phyloP scores from a whole-genome alignment of 345 rosid genomes.

The Salix dunnii region DNA sequence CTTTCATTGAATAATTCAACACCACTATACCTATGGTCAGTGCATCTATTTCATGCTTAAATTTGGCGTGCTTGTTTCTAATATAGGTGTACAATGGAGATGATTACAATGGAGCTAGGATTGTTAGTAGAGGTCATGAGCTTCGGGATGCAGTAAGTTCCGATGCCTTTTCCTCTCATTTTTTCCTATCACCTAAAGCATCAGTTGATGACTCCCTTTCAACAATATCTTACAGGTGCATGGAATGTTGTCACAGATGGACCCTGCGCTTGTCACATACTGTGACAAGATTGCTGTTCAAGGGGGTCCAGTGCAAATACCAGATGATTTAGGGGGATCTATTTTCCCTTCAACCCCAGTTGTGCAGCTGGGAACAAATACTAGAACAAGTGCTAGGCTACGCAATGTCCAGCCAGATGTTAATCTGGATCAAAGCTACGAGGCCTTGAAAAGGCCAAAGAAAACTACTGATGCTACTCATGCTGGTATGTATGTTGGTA shows the following conservation, averaged over 20 bases:
- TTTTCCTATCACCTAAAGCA: background rate
- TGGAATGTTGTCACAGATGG: constrained; percentile 99
- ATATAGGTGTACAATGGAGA: constrained; percentile 83
- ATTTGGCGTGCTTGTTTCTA: constrained; percentile 1
- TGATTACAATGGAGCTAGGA: constrained; percentile 94
- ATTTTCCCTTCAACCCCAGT: constrained; percentile 64
- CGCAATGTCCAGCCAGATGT: constrained; percentile 88
- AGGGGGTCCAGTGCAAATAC: constrained; percentile 80
- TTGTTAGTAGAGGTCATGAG: constrained; percentile 88
- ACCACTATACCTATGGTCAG: background rate
- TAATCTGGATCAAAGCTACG: constrained; percentile 66
- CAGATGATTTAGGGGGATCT: constrained; percentile 68
- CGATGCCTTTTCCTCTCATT: background rate
- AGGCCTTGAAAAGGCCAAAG: constrained; percentile 75
- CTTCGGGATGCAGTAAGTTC: constrained; percentile 84
- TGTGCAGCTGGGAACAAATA: constrained; percentile 67
- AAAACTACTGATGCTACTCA: constrained; percentile 48
- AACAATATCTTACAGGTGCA: constrained; percentile 56
- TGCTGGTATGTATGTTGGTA: constrained; percentile 45
- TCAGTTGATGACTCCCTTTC: background rate
- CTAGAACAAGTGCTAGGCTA: constrained; percentile 90
- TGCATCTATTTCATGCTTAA: background rate
- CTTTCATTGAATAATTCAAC: background rate
- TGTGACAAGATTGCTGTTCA: constrained; percentile 86
- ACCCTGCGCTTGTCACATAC: constrained; percentile 72